Conservation (phyloP, 805 yeast species). For the Candida andamanensis region DNA sequence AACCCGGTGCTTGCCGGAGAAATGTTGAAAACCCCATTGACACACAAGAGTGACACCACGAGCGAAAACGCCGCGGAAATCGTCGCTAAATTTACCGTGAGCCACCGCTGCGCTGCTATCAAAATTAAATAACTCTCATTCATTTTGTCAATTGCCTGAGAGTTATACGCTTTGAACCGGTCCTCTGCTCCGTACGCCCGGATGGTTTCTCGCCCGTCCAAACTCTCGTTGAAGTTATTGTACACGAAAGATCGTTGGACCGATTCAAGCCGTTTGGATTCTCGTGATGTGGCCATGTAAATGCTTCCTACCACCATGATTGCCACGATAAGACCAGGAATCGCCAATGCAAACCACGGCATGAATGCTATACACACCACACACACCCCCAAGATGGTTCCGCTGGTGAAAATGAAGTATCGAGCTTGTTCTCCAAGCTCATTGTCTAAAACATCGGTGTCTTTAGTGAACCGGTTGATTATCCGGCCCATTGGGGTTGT, state of each 20-base stretch:
- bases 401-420: conserved; percentile 48
- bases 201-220: conserved; percentile 31
- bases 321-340: conserved; percentile 23
- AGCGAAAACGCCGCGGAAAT: conserved; percentile 24
- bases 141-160: conserved; percentile 20
- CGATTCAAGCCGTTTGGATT: conserved; percentile 33
- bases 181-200: conserved; percentile 24
- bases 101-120: conserved; percentile 33
- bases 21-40: conserved; percentile 26
- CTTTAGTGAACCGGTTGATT: conserved; percentile 80
- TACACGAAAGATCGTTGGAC: conserved; percentile 33
- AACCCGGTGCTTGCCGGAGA: conserved; percentile 32
- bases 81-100: conserved; percentile 24
- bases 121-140: conserved; percentile 30
- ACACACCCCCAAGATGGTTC: conserved; percentile 53
- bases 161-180: conserved; percentile 21
- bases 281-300: conserved; percentile 32
- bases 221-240: conserved; percentile 32
- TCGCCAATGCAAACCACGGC: conserved; percentile 35
- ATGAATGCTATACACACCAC: conserved; percentile 29
- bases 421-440: conserved; percentile 68
- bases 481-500: conserved; percentile 84
- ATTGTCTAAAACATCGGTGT: conserved; percentile 76
- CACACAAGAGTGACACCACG: conserved; percentile 27
- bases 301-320: conserved; percentile 22